Base-by-base conservation (phyloP, 1,139 yeast genomes). In the Meyerozyma sp. region DNA sequence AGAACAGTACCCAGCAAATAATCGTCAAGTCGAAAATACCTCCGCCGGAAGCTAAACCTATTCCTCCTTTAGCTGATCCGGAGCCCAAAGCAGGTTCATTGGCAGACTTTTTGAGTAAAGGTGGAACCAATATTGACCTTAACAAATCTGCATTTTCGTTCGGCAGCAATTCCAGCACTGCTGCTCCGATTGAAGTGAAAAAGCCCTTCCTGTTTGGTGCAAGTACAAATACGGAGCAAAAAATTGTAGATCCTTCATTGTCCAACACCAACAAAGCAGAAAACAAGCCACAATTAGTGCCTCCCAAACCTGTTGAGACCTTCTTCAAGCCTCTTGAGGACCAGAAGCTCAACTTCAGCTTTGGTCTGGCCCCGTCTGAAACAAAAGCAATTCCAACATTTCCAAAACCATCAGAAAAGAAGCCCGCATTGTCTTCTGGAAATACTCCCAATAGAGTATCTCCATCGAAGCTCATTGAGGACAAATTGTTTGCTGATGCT, bases 401-500 rank as follows among this genome's bases (percentile, higher is more conserved):
- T 13, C 29, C 11, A 11, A 27, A 8, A 4, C 23, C 23, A 21
- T 21, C 23, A 21, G 23, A 21, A 8, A 21, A 21, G 8, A 21
- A 21, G 23, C 23, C 23, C 23, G 23, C 3, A 21, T 21, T 8
- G 8, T 6, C 23, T 6, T 3, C 23, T n/a, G 29, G 11, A 11
- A 27, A 3, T 27, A 10, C 13, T 5, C 20, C 34, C n/a, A 3
- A n/a, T 4, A 21, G 10, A 8, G 14, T 13, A 7, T 13, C 20
- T 4, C 20, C 34, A 8, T 14, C 20, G 5, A 45, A 52, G 48
- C 48, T 59, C 30, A 44, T 45, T 21, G 59, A 60, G 46, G 39
- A 49, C 45, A 50, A 55, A 23, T 40, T 51, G 29, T 55, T 57
- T 53, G 34, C 46, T 16, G 25, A 45, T 40, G 63, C 68, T 1